Percentiles rank a stretch among this genome's conserved stretches.
These are phyloP conservation scores for Nannochloropsis gaditana DNA, from an alignment of 108 stramenopile species.

Conservation along the genomic window DNA sequence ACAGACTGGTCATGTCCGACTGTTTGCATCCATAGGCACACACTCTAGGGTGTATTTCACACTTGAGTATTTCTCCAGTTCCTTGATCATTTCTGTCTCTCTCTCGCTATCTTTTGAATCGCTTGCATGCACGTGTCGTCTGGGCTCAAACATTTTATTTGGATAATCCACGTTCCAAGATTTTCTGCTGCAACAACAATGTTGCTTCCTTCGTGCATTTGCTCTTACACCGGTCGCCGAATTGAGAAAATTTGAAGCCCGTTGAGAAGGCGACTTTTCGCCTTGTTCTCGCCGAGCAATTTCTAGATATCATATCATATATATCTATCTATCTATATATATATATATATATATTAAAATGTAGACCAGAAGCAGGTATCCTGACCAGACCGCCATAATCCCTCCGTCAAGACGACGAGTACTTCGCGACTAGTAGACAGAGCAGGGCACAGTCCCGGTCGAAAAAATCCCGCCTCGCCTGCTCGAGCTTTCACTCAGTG, in stretches of 20 bases:
- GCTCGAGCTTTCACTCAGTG: neutral
- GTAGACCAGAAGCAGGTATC: too few species aligned
- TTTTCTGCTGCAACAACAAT: neutral
- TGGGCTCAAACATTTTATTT: too few species aligned
- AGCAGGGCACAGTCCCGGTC: too few species aligned
- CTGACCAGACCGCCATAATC: too few species aligned
- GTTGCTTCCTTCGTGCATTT: neutral
- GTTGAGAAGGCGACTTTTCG: neutral
- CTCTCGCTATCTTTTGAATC: neutral
- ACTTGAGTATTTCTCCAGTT: neutral
- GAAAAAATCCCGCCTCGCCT: neutral
- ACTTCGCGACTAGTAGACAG: too few species aligned
- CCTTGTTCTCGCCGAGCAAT: neutral
- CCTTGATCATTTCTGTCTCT: neutral
- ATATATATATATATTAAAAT: too few species aligned
- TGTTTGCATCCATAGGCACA: too few species aligned
- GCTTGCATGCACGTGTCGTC: neutral
- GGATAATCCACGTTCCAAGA: neutral
- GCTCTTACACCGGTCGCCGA: neutral
- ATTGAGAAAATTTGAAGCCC: neutral
- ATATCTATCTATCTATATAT: too few species aligned
- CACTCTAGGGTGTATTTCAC: too few species aligned
- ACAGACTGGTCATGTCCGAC: too few species aligned
- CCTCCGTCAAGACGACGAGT: too few species aligned
- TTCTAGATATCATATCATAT: too few species aligned